Base-by-base conservation (phyloP, 179 eudicot genomes). In the Patellifolia procumbens region DNA sequence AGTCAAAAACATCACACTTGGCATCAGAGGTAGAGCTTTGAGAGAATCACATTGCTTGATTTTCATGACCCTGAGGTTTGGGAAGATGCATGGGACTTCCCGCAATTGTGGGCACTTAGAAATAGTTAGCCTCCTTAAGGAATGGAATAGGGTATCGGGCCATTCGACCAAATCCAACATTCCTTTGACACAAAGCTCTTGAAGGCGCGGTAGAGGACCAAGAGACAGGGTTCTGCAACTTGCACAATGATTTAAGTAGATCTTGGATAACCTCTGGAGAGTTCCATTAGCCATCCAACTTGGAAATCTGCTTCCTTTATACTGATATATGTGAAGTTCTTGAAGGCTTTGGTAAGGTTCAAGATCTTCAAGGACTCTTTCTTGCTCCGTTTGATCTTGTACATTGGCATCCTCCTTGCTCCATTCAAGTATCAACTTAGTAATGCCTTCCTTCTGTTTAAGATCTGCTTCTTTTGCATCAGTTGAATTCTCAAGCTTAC, bases 401-500 rank as follows among this genome's bases (percentile, higher is more conserved):
- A 37, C 69, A 55, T 15, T 37, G 31, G 61, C 52, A 31, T 51
- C 81, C 26, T 51, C 65, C 7, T 72, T 34, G 70, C 77, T 78
- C 82, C 85, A 79, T 67, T 82, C 80, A 49, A 82, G 78, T 26
- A 76, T 70, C 74, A 79, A 42, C 39, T 64, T 75, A 28, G 39
- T 17, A 17, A 82, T 65, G 60, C 68, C 13, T 51, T 66, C 72
- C 75, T 82, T 82, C 37, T 74, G 35, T 37, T 56, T 68, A 37
- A 82, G 68, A 32, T 60, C 22, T 58, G 85, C 82, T 37, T 52
- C 79, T 37, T 46, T 74, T 5, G 85, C 77, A 55, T 75, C 39
- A n/a, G 17, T 68, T 7, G 80, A 37, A 72, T 76, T 72, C 37
- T 76, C 83, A 24, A 81, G 80, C 31, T 76, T 66, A 58, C 77